Conservation (phyloP, 805 yeast species). For the Ogataea polymorpha region DNA sequence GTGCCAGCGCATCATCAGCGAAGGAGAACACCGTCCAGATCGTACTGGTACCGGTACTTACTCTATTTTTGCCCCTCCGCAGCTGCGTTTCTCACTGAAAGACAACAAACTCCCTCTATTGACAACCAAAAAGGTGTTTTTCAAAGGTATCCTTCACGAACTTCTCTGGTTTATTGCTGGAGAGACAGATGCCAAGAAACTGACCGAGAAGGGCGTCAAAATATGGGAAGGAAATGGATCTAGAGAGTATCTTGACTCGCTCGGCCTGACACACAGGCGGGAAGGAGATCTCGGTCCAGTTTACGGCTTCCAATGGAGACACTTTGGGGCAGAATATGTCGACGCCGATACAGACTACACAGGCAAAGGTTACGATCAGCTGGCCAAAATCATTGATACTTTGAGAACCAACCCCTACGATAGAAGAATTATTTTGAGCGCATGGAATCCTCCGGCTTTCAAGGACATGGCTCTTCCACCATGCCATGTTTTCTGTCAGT, state of each 20-base stretch:
- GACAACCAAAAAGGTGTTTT: constrained; percentile 90
- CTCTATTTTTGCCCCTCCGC: constrained; percentile 94
- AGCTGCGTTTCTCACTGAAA: constrained; percentile 73
- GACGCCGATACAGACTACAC: constrained; percentile 86
- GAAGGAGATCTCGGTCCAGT: constrained; percentile 98
- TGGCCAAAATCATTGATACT: constrained; percentile 72
- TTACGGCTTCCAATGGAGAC: constrained; percentile 99
- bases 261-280: constrained; percentile 76
- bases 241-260: constrained; percentile 78
- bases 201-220: constrained; percentile 82
- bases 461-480: constrained; percentile 96
- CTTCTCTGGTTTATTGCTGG: constrained; percentile 92
- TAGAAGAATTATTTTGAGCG: constrained; percentile 89
- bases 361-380: constrained; percentile 88
- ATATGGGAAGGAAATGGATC: constrained; percentile 99
- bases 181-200: constrained; percentile 77
- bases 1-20: constrained; percentile 68
- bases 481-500: constrained; percentile 95
- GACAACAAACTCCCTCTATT: constrained; percentile 79
- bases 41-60: constrained; percentile 97
- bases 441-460: constrained; percentile 98
- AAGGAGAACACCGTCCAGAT: constrained; percentile 91
- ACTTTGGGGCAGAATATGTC: constrained; percentile 89
- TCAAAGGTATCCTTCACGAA: constrained; percentile 85
- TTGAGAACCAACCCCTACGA: constrained; percentile 89